Percentiles rank a stretch among this genome's conserved stretches.
phyloP scores from a whole-genome alignment of 352 stramenopile genomes.

The Phytopythium vexans region DNA sequence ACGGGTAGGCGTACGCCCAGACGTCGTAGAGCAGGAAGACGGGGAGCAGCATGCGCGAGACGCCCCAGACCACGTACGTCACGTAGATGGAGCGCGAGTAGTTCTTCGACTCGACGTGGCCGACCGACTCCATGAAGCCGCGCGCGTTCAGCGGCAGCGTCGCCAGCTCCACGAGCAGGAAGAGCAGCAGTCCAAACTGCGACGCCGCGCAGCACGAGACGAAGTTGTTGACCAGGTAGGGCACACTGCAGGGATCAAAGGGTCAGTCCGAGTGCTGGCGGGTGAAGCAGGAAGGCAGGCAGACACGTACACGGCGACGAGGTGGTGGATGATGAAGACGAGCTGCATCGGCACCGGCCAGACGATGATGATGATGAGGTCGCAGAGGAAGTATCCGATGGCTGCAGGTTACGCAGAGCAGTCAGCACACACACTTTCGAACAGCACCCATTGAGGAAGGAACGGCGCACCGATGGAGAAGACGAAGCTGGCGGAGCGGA shows the following conservation, averaged over 20 bases:
- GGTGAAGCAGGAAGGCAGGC: background rate
- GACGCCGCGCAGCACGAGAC: slow-evolving; percentile 72
- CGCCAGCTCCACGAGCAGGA: slow-evolving; percentile 76
- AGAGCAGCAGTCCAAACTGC: slow-evolving; percentile 74
- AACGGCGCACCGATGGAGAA: slow-evolving; percentile 65
- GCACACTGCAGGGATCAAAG: slow-evolving; percentile 32
- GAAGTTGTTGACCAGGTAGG: slow-evolving; percentile 88
- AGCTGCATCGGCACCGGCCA: slow-evolving; percentile 76
- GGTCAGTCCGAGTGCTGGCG: background rate
- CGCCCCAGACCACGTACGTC: slow-evolving; percentile 73
- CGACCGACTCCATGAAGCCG: slow-evolving; percentile 71
- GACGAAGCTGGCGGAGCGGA: slow-evolving; percentile 71
- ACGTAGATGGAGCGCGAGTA: slow-evolving; percentile 70
- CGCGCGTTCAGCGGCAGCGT: slow-evolving; percentile 74
- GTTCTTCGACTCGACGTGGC: slow-evolving; percentile 55
- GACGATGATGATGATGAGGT: slow-evolving; percentile 76
- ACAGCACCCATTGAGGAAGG: background rate
- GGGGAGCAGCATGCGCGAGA: slow-evolving; percentile 67
- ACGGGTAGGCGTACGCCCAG: slow-evolving; percentile 69
- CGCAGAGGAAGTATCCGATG: slow-evolving; percentile 78
- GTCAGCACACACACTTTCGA: slow-evolving; percentile 3
- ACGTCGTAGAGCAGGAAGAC: slow-evolving; percentile 77
- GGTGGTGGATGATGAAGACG: slow-evolving; percentile 78
- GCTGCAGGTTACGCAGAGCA: slow-evolving; percentile 27
- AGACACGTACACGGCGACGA: slow-evolving; percentile 69